Conservation (phyloP, 257 asterid genomes). For the Handroanthus guayacan region DNA sequence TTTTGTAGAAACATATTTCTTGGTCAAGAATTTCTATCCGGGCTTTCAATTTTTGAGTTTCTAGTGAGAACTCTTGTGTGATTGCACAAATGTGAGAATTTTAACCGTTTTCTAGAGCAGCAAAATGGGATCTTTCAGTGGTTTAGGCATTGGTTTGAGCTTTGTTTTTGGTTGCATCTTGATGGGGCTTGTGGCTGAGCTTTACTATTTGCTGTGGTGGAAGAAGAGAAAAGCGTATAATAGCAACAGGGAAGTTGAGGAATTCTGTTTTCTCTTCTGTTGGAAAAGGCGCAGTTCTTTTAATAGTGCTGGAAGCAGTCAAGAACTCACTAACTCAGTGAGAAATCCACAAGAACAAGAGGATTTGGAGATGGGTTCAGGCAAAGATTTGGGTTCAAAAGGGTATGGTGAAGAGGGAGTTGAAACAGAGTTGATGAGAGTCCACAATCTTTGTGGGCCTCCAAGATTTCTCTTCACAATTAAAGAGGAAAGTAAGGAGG, state of each 20-base stretch:
- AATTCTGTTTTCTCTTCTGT: constrained; percentile 49
- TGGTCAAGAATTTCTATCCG: constrained; percentile 25
- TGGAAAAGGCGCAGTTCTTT: constrained; percentile 55
- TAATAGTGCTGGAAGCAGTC: constrained; percentile 35
- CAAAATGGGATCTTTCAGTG: constrained; percentile 69
- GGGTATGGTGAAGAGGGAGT: constrained; percentile 60
- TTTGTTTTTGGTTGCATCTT: constrained; percentile 69
- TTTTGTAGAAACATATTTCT: not conserved
- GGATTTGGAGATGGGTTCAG: constrained; percentile 59
- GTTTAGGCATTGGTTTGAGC: constrained; percentile 80
- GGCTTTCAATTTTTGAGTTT: constrained; percentile 22
- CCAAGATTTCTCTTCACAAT: constrained; percentile 84
- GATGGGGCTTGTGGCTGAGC: constrained; percentile 75
- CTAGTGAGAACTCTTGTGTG: not conserved
- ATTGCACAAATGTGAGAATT: constrained; percentile 36
- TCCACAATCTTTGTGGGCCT: constrained; percentile 76
- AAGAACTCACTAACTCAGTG: constrained; percentile 41
- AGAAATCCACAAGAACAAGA: constrained; percentile 38
- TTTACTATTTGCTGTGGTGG: constrained; percentile 77
- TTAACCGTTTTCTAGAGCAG: not conserved
- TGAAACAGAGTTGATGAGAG: constrained; percentile 68
- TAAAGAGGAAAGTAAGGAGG: constrained; percentile 73
- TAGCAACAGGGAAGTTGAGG: constrained; percentile 39
- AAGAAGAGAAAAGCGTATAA: constrained; percentile 51
- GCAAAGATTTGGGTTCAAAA: constrained; percentile 42